phyloP scores from a whole-genome alignment of 2,329 filamentous ascomycete species.

The Hysterium pulicare region DNA sequence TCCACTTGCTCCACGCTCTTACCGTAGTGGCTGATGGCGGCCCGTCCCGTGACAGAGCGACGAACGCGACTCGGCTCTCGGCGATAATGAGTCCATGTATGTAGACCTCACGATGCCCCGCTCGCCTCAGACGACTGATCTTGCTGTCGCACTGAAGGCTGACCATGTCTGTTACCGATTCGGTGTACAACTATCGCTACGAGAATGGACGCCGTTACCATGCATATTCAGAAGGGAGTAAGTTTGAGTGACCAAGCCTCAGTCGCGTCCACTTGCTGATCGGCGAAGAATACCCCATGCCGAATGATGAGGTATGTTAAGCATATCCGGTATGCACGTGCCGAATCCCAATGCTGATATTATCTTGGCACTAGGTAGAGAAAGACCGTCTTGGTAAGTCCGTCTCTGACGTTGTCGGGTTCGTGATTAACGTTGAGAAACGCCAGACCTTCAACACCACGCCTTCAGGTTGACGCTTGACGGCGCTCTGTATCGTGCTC shows the following conservation, averaged over 20 bases:
- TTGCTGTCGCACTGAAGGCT: slow-evolving; percentile 15
- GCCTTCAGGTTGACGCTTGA: slow-evolving; percentile 32
- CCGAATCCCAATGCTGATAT: background rate
- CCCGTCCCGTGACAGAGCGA: slow-evolving; percentile 18
- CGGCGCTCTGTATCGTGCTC: slow-evolving; percentile 26
- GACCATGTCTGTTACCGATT: slow-evolving; percentile 30
- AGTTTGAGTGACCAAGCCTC: background rate
- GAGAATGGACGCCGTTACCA: slow-evolving; percentile 32
- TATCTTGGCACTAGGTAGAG: slow-evolving; percentile 16
- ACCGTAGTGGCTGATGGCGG: slow-evolving; percentile 8
- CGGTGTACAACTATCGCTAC: slow-evolving; percentile 27
- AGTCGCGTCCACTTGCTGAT: slow-evolving; percentile 1
- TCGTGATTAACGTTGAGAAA: background rate
- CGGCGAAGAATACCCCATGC: slow-evolving; percentile 23
- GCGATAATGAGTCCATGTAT: slow-evolving; percentile 17
- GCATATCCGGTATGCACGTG: no score
- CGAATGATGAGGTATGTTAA: slow-evolving; percentile 30
- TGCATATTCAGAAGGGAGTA: slow-evolving; percentile 25
- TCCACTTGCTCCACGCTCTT: background rate
- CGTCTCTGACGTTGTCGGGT: background rate
- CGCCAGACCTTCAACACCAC: slow-evolving; percentile 30
- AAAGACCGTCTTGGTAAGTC: slow-evolving; percentile 20
- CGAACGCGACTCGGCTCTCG: slow-evolving; percentile 27
- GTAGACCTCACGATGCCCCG: slow-evolving; percentile 8
- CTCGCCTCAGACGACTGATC: background rate